Base-by-base conservation (phyloP, 116 monocot genomes). In the Posidonia oceanica region DNA sequence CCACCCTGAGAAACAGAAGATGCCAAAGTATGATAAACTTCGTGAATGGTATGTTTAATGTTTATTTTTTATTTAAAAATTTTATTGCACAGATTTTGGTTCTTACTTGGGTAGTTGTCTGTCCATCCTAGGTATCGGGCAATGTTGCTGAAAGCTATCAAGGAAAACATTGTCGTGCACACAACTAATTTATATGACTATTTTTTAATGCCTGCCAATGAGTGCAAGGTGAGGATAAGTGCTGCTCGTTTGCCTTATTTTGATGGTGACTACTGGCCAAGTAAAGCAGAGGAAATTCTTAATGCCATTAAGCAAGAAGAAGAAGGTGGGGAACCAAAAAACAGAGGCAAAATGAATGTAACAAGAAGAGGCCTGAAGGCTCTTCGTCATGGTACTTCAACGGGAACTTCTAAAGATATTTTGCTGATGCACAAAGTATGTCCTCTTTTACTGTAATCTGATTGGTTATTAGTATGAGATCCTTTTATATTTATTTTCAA, bases 261-360 rank as follows among this genome's bases (percentile, higher is more conserved):
- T 71, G 87, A 91, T 66, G 91, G 91, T 40, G 91, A 87, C 60
- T 91, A 81, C 54, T 91, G 87, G 91, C 87, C 91, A 5, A 83
- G 80, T 44, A 71, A 70, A 36, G 91, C 87, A n/a, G 91, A 91
- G 70, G 81, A 87, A 57, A 75, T 87, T 54, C 78, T 91, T 16
- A 66, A 78, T 66, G 72, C 78, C 36, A 59, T 91, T 61, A 72
- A 70, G 14, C 79, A 78, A 72, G 78, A 77, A 75, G 86, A 86
- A 64, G 82, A 83, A 74, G 78, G 82, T 36, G 65, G 71, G 40
- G 84, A 85, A 56, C 75, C 74, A n/a, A 72, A 71, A 63, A 87
- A 85, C 73, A 85, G 83, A 74, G 86, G 86, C 16, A 89, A 81
- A 74, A 78, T 71, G 57, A 75, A 58, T 12, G 53, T 87, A 10